Percentiles rank a stretch among this genome's conserved stretches.
phyloP scores from a whole-genome alignment of 257 asterid genomes.

The Plectranthus barbatus region DNA sequence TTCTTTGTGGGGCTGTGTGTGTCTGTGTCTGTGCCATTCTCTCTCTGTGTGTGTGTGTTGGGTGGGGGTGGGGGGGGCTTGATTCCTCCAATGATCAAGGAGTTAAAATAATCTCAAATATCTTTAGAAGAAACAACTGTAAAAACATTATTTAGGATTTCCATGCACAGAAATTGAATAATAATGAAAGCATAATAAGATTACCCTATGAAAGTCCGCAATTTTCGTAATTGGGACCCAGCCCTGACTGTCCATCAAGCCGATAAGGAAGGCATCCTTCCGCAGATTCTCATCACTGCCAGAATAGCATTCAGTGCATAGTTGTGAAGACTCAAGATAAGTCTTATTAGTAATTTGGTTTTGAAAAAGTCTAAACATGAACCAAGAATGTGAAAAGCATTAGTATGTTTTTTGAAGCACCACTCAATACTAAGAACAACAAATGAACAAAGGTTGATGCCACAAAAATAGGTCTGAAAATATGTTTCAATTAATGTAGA shows the following conservation, averaged over 20 bases:
- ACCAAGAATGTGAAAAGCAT: neutral
- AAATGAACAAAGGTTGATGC: too few species aligned
- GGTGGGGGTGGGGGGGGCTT: neutral
- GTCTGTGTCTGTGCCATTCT: too few species aligned
- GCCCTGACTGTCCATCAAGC: constrained; percentile 89
- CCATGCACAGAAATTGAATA: neutral
- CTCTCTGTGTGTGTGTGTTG: too few species aligned
- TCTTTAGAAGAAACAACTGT: neutral
- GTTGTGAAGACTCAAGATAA: constrained; percentile 1
- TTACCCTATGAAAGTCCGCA: constrained; percentile 78
- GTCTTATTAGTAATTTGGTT: too few species aligned
- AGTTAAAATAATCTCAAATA: neutral
- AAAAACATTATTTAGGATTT: neutral
- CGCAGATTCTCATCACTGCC: constrained; percentile 79
- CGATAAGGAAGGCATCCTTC: constrained; percentile 54
- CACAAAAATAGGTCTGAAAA: neutral
- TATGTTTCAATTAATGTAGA: neutral
- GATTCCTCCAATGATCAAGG: neutral
- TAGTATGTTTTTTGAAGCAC: neutral
- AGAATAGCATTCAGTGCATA: constrained; percentile 11
- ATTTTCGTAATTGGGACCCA: constrained; percentile 77
- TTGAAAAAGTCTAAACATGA: neutral
- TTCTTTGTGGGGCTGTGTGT: too few species aligned
- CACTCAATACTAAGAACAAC: neutral
- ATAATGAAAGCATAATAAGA: neutral